A percentile compares a stretch with the other conserved stretches of the same genome.
Conservation (phyloP, 306 rosid species). For the Vicia sativa region DNA sequence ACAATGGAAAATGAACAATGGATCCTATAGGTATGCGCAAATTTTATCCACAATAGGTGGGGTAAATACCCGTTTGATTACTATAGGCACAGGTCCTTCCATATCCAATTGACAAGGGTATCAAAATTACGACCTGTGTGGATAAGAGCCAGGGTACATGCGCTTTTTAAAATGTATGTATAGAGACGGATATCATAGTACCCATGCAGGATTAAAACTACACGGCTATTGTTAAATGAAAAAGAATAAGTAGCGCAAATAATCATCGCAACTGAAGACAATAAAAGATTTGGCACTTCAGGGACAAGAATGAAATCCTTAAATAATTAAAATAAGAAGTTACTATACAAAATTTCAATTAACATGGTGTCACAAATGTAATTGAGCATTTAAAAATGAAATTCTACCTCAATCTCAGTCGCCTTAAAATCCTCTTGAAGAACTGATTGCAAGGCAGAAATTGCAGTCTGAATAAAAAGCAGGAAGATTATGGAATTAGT, state of each 20-base stretch:
- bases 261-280: too few species aligned
- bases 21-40: not conserved
- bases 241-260: too few species aligned
- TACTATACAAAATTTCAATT: slow-evolving; percentile 17
- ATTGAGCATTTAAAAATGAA: not conserved
- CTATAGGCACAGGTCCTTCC: too few species aligned
- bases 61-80: not conserved
- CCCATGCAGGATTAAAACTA: not conserved
- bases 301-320: slow-evolving; percentile 8
- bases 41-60: not conserved
- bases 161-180: too few species aligned
- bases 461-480: slow-evolving; percentile 70
- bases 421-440: slow-evolving; percentile 99
- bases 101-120: too few species aligned
- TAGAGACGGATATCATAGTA: not conserved
- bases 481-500: slow-evolving; percentile 1
- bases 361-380: slow-evolving; percentile 11
- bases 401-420: slow-evolving; percentile 89
- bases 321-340: not conserved
- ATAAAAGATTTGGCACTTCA: not conserved
- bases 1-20: not conserved
- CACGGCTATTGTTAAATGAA: too few species aligned
- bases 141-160: too few species aligned
- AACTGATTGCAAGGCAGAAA: slow-evolving; percentile 97
- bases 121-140: too few species aligned